Conservation (phyloP, 2,329 filamentous ascomycete species). For the Boeremia lycopersici region DNA sequence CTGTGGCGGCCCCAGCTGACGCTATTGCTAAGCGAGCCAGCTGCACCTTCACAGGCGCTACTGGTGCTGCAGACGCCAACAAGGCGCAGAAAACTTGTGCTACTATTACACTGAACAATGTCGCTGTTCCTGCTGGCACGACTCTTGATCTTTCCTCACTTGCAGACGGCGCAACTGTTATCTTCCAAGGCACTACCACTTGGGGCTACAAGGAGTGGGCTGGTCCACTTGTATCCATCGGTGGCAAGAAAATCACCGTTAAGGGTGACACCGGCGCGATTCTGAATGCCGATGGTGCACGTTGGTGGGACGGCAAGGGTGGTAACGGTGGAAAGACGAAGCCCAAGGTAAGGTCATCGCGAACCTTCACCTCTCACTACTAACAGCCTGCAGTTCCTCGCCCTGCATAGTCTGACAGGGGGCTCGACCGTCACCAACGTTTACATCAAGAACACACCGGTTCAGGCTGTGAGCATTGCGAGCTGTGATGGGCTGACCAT, state of each 20-base stretch:
- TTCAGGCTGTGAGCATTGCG: slow-evolving; percentile 59
- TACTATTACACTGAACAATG: slow-evolving; percentile 59
- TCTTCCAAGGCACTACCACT: slow-evolving; percentile 68
- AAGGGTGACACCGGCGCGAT: slow-evolving; percentile 61
- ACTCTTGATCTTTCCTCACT: slow-evolving; percentile 64
- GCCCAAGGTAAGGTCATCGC: slow-evolving; percentile 26
- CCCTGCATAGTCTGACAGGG: slow-evolving; percentile 56
- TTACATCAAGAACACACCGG: slow-evolving; percentile 60
- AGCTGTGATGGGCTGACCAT: slow-evolving; percentile 52
- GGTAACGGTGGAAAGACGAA: slow-evolving; percentile 52
- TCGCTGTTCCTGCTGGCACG: slow-evolving; percentile 62
- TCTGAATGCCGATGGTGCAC: slow-evolving; percentile 62
- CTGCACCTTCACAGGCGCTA: slow-evolving; percentile 60
- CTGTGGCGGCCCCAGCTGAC: slow-evolving; percentile 29
- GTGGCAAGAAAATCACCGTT: slow-evolving; percentile 64
- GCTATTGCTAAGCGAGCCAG: slow-evolving; percentile 31
- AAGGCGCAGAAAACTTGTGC: slow-evolving; percentile 59
- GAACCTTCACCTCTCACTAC: not conserved
- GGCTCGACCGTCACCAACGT: slow-evolving; percentile 57
- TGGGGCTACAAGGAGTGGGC: slow-evolving; percentile 70
- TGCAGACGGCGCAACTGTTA: slow-evolving; percentile 58
- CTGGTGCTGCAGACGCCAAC: slow-evolving; percentile 53
- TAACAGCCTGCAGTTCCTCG: slow-evolving; percentile 55
- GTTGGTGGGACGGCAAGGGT: slow-evolving; percentile 58
- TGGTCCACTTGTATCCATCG: slow-evolving; percentile 66